Evolutionary conservation across 352 stramenopile species (phyloP).

Genomic region (Globisporangium nodosum): DNA sequence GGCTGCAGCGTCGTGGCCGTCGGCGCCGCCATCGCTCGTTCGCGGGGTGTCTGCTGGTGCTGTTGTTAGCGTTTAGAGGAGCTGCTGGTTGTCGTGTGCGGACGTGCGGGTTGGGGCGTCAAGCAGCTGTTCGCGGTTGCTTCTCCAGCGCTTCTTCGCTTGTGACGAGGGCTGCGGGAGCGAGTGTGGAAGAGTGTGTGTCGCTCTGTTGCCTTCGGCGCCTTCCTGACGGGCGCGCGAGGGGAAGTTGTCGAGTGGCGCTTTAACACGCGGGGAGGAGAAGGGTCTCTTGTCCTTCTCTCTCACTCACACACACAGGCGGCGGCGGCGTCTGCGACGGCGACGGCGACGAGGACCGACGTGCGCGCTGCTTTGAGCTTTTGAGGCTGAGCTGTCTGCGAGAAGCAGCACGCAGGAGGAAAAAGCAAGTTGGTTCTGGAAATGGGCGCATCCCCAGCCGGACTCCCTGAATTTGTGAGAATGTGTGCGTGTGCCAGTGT

Average conservation of each 20-base stretch:
- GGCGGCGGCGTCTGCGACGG: background rate
- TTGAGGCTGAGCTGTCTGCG: background rate
- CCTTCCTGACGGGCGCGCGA: conserved; percentile 14
- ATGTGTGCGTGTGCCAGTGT: background rate
- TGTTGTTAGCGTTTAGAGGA: background rate
- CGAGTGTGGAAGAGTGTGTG: background rate
- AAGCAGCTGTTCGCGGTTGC: background rate
- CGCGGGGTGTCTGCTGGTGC: background rate
- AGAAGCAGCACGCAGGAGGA: background rate
- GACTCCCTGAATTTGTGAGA: no score
- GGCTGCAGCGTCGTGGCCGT: conserved; percentile 6
- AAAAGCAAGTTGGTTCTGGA: no score
- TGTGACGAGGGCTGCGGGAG: background rate
- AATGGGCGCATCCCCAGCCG: no score
- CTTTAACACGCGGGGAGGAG: background rate
- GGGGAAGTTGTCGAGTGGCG: background rate
- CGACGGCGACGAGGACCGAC: background rate
- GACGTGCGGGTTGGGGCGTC: background rate
- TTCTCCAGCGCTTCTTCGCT: background rate
- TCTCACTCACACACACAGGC: background rate
- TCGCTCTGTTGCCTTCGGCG: background rate
- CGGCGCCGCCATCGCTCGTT: background rate
- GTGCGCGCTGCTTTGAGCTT: background rate
- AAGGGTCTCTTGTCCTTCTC: background rate
- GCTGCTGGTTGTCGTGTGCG: no score